phyloP scores from a whole-genome alignment of 176 grass and related monocot species.

The Phyllostachys edulis region DNA sequence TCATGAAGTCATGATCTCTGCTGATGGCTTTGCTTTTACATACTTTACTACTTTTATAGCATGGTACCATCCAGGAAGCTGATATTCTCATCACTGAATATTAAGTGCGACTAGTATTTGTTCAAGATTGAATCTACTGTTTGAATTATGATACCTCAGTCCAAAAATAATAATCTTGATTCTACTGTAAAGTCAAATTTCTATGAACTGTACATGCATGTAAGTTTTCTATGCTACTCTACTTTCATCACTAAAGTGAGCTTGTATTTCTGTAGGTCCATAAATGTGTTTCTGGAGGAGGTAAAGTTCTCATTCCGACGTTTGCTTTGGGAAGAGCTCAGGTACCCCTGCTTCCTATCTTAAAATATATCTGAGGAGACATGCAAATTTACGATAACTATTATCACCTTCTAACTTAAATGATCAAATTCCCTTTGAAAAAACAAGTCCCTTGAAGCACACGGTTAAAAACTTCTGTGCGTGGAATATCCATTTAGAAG shows the following conservation, averaged over 20 bases:
- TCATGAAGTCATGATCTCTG: constrained; percentile 9
- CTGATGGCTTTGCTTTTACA: not conserved
- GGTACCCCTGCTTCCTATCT: constrained; percentile 36
- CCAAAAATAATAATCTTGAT: not conserved
- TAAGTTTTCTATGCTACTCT: not conserved
- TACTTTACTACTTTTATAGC: constrained; percentile 23
- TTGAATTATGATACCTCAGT: not conserved
- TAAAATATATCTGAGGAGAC: not conserved
- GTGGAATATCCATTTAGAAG: not conserved
- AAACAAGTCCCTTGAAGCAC: not conserved
- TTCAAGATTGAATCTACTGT: not conserved
- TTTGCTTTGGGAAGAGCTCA: constrained; percentile 98
- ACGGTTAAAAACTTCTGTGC: constrained; percentile 6
- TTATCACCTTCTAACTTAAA: constrained; percentile 3
- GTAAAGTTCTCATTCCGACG: constrained; percentile 95
- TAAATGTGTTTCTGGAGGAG: constrained; percentile 84
- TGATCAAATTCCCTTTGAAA: not conserved
- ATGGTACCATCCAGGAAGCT: not conserved
- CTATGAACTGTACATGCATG: not conserved
- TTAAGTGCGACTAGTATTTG: not conserved
- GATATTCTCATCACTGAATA: not conserved
- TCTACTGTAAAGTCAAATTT: constrained; percentile 14
- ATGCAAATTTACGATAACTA: not conserved
- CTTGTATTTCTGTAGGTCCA: constrained; percentile 61
- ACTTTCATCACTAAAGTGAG: not conserved